Conservation (phyloP, 805 yeast species). For the Priceomyces carsonii region DNA sequence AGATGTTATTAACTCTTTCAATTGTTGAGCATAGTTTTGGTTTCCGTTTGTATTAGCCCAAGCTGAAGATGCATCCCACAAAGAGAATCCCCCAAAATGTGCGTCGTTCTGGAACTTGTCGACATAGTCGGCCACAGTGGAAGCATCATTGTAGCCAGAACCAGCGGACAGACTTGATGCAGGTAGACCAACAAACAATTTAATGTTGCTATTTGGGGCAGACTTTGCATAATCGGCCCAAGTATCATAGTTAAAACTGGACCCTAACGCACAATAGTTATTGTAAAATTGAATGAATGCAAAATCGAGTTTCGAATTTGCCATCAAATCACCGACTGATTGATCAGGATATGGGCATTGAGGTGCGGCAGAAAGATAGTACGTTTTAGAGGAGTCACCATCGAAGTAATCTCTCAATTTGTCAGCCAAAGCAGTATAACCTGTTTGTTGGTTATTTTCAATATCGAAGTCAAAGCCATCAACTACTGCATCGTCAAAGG, state of each 20-base stretch:
- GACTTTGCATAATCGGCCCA: slow-evolving; percentile 33
- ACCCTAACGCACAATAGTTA: slow-evolving; percentile 30
- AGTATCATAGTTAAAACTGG: slow-evolving; percentile 34
- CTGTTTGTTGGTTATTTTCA: slow-evolving; percentile 59
- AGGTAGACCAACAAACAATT: slow-evolving; percentile 38
- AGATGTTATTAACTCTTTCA: slow-evolving; percentile 40
- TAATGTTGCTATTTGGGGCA: slow-evolving; percentile 32
- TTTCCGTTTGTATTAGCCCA: slow-evolving; percentile 24
- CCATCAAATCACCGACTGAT: slow-evolving; percentile 33
- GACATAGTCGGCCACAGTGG: slow-evolving; percentile 18
- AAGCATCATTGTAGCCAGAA: slow-evolving; percentile 28
- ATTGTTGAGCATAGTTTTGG: slow-evolving; percentile 26
- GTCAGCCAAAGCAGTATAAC: slow-evolving; percentile 60
- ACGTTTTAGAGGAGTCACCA: slow-evolving; percentile 27
- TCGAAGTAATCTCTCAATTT: slow-evolving; percentile 22
- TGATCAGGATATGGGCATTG: slow-evolving; percentile 42
- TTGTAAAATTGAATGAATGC: slow-evolving; percentile 43
- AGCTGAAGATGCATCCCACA: slow-evolving; percentile 82
- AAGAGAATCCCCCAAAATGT: slow-evolving; percentile 67
- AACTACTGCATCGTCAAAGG: slow-evolving; percentile 70
- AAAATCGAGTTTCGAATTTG: slow-evolving; percentile 27
- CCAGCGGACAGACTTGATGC: slow-evolving; percentile 33
- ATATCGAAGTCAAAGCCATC: slow-evolving; percentile 86
- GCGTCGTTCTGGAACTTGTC: slow-evolving; percentile 14
- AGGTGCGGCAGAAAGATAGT: slow-evolving; percentile 38